phyloP scores from a whole-genome alignment of 2,329 filamentous ascomycete genomes.

The Colletotrichum sp. region DNA sequence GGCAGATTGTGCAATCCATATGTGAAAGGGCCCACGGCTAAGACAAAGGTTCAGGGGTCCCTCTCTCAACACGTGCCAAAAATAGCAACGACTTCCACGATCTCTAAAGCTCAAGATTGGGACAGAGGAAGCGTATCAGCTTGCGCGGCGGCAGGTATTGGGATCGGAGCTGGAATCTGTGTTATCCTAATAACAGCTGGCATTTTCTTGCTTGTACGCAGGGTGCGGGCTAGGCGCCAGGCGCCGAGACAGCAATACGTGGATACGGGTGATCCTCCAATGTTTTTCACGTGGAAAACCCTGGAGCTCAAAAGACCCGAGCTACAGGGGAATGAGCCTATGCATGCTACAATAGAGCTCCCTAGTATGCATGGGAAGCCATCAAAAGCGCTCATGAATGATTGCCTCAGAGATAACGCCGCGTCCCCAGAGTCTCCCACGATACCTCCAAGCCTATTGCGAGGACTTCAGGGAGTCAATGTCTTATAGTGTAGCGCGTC shows the following conservation, averaged over 20 bases:
- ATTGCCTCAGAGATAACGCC: neutral
- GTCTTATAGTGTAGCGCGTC: rapidly evolving
- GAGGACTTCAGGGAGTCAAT: neutral
- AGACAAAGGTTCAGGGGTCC: neutral
- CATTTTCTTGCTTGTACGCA: neutral
- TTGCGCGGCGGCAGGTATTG: neutral
- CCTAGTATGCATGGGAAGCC: neutral
- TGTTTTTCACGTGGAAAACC: neutral
- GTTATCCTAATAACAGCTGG: neutral
- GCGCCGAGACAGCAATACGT: neutral
- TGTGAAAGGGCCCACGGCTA: neutral
- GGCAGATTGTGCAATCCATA: too few relatives aligned
- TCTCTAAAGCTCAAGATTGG: neutral
- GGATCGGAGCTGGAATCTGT: neutral
- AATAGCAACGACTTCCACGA: neutral
- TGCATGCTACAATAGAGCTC: neutral
- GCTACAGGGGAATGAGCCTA: neutral
- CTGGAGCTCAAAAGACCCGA: neutral
- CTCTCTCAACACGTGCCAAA: neutral
- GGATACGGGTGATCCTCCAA: neutral
- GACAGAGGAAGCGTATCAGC: neutral
- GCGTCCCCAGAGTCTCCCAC: neutral
- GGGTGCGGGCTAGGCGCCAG: neutral
- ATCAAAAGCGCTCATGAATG: neutral
- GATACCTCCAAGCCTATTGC: neutral